A percentile compares a stretch with the other conserved stretches of the same genome.
phyloP scores from a whole-genome alignment of 179 eudicot genomes.

The Carnegiea gigantea region DNA sequence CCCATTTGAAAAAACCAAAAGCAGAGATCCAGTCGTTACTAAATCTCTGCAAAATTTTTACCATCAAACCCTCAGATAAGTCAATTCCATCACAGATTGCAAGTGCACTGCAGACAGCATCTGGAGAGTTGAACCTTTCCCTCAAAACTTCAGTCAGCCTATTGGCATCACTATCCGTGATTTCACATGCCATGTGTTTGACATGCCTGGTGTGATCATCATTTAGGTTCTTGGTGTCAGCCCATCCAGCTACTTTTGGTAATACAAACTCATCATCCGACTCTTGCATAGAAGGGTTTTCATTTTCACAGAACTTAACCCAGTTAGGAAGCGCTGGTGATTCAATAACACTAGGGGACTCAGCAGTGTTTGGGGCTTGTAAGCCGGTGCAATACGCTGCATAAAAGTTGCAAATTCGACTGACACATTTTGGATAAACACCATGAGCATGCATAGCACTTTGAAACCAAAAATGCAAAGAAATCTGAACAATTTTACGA shows the following conservation, averaged over 20 bases:
- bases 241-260: constrained; percentile 60
- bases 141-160: constrained; percentile 47
- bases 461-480: constrained; percentile 9
- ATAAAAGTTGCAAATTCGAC: background rate
- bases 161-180: constrained; percentile 51
- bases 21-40: constrained; percentile 62
- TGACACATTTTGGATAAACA: constrained; percentile 1
- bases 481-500: constrained; percentile 3
- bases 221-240: constrained; percentile 37
- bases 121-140: constrained; percentile 41
- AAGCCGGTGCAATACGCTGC: constrained; percentile 26
- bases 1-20: constrained; percentile 80
- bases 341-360: constrained; percentile 36
- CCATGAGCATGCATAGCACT: constrained; percentile 8
- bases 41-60: constrained; percentile 61
- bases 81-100: constrained; percentile 29
- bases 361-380: constrained; percentile 13
- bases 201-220: constrained; percentile 34
- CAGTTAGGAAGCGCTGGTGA: constrained; percentile 76
- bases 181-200: constrained; percentile 36
- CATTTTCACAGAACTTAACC: constrained; percentile 51
- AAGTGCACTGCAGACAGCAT: constrained; percentile 45
- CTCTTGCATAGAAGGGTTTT: constrained; percentile 19
- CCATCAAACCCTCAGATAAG: constrained; percentile 54
- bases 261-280: constrained; percentile 60